Evolutionary conservation across 1,284 basidiomycete species (phyloP).

Genomic region (Sporisorium sorghi): DNA sequence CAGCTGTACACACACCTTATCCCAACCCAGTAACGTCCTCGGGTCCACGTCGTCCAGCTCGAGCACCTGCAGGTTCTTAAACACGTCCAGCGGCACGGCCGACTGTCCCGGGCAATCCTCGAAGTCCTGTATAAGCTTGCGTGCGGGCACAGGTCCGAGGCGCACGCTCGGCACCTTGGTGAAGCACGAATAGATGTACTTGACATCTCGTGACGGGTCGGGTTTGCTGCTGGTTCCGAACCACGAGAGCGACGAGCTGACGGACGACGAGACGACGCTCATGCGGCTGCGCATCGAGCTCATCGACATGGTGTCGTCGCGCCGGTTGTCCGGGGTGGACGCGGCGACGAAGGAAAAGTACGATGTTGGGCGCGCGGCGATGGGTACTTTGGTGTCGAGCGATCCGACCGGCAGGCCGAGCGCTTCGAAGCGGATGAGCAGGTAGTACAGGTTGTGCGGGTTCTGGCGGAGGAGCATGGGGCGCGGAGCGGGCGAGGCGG

Average conservation of each 20-base stretch:
- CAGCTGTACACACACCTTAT: slow-evolving; percentile 78
- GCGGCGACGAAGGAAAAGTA: slow-evolving; percentile 67
- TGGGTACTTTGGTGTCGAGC: slow-evolving; percentile 76
- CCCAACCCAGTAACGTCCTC: slow-evolving; percentile 84
- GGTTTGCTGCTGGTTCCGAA: slow-evolving; percentile 60
- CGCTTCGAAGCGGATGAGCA: slow-evolving; percentile 86
- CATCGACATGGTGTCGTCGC: slow-evolving; percentile 78
- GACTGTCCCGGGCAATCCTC: slow-evolving; percentile 80
- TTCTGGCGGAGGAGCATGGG: slow-evolving; percentile 76
- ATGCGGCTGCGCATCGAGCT: slow-evolving; percentile 81
- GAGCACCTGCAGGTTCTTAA: slow-evolving; percentile 82
- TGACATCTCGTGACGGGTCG: slow-evolving; percentile 77
- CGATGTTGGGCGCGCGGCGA: slow-evolving; percentile 72
- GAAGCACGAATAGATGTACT: slow-evolving; percentile 85
- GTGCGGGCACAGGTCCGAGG: slow-evolving; percentile 72
- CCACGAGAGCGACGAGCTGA: slow-evolving; percentile 50
- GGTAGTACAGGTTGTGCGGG: slow-evolving; percentile 85
- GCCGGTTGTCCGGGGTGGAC: slow-evolving; percentile 22
- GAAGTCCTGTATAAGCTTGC: slow-evolving; percentile 76
- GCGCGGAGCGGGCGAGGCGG: slow-evolving; percentile 7
- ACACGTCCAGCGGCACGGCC: slow-evolving; percentile 82
- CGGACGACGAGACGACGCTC: slow-evolving; percentile 80
- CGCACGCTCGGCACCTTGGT: slow-evolving; percentile 83
- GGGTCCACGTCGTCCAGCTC: slow-evolving; percentile 85
- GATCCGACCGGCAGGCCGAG: slow-evolving; percentile 78